Percentiles rank a stretch among this genome's conserved stretches.
Evolutionary conservation across 2,329 filamentous ascomycete genomes (phyloP).

Genomic region (Pseudogymnoascus sp.): DNA sequence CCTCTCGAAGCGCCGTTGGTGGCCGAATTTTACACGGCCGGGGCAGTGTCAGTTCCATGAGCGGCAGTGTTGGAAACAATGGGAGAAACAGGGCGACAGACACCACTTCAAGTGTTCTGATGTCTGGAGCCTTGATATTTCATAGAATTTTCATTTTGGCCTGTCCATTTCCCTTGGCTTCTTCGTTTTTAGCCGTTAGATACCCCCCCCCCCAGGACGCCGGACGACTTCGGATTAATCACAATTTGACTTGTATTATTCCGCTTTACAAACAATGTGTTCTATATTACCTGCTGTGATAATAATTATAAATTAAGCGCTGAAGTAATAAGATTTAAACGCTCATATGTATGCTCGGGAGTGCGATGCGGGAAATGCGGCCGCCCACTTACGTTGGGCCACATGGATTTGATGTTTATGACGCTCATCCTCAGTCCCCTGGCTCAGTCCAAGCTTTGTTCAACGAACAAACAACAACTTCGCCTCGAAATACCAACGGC

Average conservation of each 20-base stretch:
- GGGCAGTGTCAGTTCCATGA: not conserved
- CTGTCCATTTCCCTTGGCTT: no score
- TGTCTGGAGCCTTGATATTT: not conserved
- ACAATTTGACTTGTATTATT: not conserved
- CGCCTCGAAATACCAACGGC: not conserved
- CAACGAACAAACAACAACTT: slow-evolving; percentile 3
- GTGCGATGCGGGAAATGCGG: not conserved
- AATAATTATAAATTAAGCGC: not conserved
- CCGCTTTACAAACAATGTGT: not conserved
- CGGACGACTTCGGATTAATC: not conserved
- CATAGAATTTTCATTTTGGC: not conserved
- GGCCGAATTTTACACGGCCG: not conserved
- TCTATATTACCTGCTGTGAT: not conserved
- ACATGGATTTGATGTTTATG: slow-evolving; percentile 9
- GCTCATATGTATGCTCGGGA: not conserved
- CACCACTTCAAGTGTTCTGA: not conserved
- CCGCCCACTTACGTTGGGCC: slow-evolving; percentile 5
- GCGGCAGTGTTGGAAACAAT: not conserved
- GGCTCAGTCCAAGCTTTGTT: slow-evolving; percentile 1
- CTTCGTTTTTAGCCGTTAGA: not conserved
- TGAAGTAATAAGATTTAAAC: not conserved
- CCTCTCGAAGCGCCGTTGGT: not conserved
- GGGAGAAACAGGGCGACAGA: not conserved
- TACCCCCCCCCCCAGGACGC: not conserved
- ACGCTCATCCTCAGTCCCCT: slow-evolving; percentile 4